Evolutionary conservation across 1,284 basidiomycete species (phyloP), one percentile per base, ranked within the genome.

Genomic region (Meira miltonrushii): DNA sequence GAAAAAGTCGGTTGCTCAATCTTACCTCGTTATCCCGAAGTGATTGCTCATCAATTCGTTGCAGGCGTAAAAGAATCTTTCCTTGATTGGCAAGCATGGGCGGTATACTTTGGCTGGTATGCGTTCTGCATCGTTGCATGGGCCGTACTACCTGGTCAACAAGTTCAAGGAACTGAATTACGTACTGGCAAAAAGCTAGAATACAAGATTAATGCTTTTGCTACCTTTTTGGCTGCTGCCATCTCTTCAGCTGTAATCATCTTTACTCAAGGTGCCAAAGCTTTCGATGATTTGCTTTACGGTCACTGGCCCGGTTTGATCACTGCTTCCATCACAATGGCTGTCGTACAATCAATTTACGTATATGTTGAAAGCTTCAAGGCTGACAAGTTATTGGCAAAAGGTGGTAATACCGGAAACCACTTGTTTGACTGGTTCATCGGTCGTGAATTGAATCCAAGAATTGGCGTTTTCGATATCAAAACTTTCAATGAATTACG

Each of bases 351-450:
- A 68, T 89, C 85, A 0, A 64, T 86, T 43, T 87, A 83, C 54
- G 87, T 87, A 65, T 95, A 96, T 74, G 81, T 81, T 12, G 79
- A 81, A 49, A 92, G 89, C 23, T 96, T 88, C 82, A 81, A 81
- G 55, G 70, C 77, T 1, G 78, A 81, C 43, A 75, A 76, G 55
- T 83, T 96, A 25, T 84, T 97, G 15, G 92, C 94, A 0, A 82
- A 91, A 15, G 93, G 92, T 47, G 94, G 94, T 28, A 98, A 98
- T 82, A 85, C 86, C 28, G 90, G 90, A 37, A 90, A 89, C 77
- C 79, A 84, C 56, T 85, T 96, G 63, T 97, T 95, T 79, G 93
- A 99, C 91, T 98, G 91, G 83, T 98, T 87, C 82, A 93, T 98
- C 68, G 95, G 95, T 28, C 88, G 95, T 57, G 90, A 93, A 74